Evolutionary conservation across 192 early-diverging fungal genomes (phyloP), one percentile per base, ranked within the genome.

Genomic region (Oehlia diaphana): DNA sequence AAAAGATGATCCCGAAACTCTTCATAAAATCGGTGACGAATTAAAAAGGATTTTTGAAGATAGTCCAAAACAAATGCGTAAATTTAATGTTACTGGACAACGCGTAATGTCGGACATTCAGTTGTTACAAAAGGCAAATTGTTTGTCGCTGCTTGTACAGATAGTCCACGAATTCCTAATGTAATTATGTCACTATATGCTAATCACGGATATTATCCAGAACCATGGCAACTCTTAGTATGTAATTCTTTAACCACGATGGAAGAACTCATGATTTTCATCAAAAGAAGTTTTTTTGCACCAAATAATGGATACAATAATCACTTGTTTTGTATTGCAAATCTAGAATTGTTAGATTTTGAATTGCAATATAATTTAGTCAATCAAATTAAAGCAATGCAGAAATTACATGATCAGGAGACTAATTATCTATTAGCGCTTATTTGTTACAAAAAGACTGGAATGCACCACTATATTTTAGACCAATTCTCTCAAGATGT

Each of bases 191-290:
- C 70, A 10, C 26, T 80, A 37, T 80, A 80, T 42, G 53, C 50
- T 19, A 80, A 79, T 19, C 66, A 80, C 50, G 69, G 79, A 49
- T 63, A 13, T 19, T 58, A 44, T 28, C 79, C 79, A n/a, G 70
- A 80, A 63, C 53, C 79, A 26, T 80, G 70, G 70, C 79, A 80
- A 53, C 7, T 80, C 14, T 80, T 74, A 16, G 66, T 80, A n/a
- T 80, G 79, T 66, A 53, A 9, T 26, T 44, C 69, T 3, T n/a
- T 72, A 2, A 80, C 79, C 14, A 74, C 71, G 0, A 21, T 35
- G 31, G 79, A 80, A 14, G 79, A 80, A 62, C 66, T 80, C 13
- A 28, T 61, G 21, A 33, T 80, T 16, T 80, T 80, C 39, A 64
- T 77, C 3, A 74, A 74, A 63, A 23, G 79, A 42, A 77, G 79